Conservation (phyloP, 352 stramenopile species). For the Stephanocyclus meneghinianus region DNA sequence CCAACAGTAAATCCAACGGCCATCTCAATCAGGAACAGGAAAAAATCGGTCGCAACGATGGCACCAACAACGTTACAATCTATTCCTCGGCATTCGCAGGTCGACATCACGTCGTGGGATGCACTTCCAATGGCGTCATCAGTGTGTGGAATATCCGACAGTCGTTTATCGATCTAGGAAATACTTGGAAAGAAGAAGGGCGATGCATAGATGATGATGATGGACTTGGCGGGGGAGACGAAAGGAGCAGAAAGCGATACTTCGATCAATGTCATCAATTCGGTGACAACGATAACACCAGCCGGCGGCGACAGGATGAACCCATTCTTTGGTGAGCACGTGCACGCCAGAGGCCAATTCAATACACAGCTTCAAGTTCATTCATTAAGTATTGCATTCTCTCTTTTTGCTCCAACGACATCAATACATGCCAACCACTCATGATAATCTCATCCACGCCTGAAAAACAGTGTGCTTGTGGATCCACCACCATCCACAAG, state of each 20-base stretch:
- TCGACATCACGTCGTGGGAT: conserved; percentile 38
- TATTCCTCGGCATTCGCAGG: neutral
- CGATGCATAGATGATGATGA: neutral
- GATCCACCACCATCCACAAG: neutral
- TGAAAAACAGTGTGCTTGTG: neutral
- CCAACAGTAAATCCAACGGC: neutral
- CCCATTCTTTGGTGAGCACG: conserved; percentile 34
- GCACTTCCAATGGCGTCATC: conserved; percentile 41
- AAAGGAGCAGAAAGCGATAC: no score
- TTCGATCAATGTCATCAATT: neutral
- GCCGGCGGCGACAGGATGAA: neutral
- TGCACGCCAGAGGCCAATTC: neutral
- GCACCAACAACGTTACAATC: neutral
- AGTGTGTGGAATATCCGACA: conserved; percentile 31
- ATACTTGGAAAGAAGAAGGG: neutral
- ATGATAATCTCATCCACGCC: neutral
- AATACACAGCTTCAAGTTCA: neutral
- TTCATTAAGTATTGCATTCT: neutral
- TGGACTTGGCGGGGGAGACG: neutral
- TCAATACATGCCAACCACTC: neutral
- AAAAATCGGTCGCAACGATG: no score
- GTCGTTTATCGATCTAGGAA: neutral
- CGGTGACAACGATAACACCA: neutral
- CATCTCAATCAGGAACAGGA: neutral
- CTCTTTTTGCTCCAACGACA: neutral